These are phyloP conservation scores for Kodamaea restingae DNA, from an alignment of 805 yeast species.

Conservation along the genomic window DNA sequence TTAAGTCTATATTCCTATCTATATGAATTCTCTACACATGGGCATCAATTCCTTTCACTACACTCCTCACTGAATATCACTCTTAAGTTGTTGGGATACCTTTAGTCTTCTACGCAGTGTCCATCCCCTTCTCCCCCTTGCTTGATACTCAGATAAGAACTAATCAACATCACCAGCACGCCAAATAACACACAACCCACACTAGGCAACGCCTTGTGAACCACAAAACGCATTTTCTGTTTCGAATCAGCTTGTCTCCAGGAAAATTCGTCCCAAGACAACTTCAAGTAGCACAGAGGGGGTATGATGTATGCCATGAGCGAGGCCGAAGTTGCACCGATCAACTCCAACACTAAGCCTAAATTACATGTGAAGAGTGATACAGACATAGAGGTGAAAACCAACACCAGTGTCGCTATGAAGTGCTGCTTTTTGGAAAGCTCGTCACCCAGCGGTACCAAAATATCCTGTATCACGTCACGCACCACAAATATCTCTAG, in stretches of 20 bases:
- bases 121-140: conserved; percentile 41
- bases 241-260: conserved; percentile 15
- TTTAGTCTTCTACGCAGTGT: conserved; percentile 45
- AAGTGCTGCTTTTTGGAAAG: conserved; percentile 51
- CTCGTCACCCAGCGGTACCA: conserved; percentile 20
- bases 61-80: no score
- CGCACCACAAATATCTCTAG: conserved; percentile 86
- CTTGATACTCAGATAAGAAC: conserved; percentile 70
- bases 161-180: conserved; percentile 66
- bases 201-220: conserved; percentile 50
- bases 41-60: no score
- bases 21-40: no score
- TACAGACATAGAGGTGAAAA: conserved; percentile 66
- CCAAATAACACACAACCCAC: conserved; percentile 69
- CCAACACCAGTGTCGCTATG: conserved; percentile 59
- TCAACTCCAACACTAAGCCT: conserved; percentile 84
- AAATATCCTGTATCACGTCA: conserved; percentile 73
- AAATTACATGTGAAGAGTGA: conserved; percentile 80
- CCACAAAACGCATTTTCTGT: conserved; percentile 26
- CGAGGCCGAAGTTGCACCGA: conserved; percentile 92
- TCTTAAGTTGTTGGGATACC: no score
- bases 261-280: conserved; percentile 47
- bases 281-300: conserved; percentile 72
- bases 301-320: conserved; percentile 90
- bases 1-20: no score